Base-by-base conservation (phyloP, 192 early-diverging fungal species). In the Coemansia javaensis region DNA sequence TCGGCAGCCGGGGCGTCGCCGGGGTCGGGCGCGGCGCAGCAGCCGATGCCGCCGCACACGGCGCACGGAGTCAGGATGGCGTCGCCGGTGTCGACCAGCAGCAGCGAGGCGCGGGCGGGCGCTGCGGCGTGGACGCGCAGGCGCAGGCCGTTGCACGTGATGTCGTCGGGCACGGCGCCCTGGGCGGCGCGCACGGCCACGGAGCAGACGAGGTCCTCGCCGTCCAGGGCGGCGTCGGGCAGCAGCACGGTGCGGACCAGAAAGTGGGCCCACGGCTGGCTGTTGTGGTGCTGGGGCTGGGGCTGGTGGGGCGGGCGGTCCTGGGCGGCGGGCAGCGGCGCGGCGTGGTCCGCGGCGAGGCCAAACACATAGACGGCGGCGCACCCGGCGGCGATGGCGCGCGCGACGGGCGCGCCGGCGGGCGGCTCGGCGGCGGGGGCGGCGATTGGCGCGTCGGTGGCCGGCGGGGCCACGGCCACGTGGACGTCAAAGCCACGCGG, bases 351-450 rank as follows among this genome's bases (percentile, higher is more conserved):
- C 9, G 21, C 37, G 14, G 4, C 20, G 20, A 33, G 37, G 12
- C 43, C 35, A 46, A 60, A 67, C 35, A 54, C 52, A 32, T 56
- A 60, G 18, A 60, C 64, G 11, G 56, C 57, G 52, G 56, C 41
- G 5, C 37, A 8, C 32, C 10, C 21, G 22, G 16, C 47, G 12
- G 2, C 40, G 24, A 20, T 33, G 39, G 40, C 39, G 24, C 20
- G 16, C 34, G 44, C 17, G 12, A 42, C 7, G 53, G 53, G 56
- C 20, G 43, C 50, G 40, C 48, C 50, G 35, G 44, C 32, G 22
- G 55, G 40, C 14, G 40, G 35, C 4, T 15, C 48, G 14, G 32
- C 32, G 16, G 20, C 27, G 38, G 3, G n/a, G 2, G 10, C 32
- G 22, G 20, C 53, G 25, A 53, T 51, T 49, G 56, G 65, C 20